Base-by-base conservation (phyloP, 2,329 filamentous ascomycete genomes). In the Alternaria triticimaculans region DNA sequence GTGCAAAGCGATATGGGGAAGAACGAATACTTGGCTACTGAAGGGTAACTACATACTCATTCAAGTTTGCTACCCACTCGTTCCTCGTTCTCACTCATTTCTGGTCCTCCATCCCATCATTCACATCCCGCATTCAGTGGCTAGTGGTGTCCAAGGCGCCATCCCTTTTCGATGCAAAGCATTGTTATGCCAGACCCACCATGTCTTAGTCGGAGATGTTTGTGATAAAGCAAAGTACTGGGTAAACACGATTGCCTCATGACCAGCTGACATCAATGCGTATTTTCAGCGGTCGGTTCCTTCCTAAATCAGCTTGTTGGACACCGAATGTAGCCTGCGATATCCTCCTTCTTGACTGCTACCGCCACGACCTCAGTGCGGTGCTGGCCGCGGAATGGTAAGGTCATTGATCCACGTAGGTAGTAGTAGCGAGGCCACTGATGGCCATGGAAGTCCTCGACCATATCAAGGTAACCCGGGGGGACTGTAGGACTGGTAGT, bases 41-140 rank as follows among this genome's bases (percentile, higher is more conserved):
- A 37, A 37, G 0, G 33, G 0, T 37, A 0, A 9, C n/a, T 0
- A 37, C 33, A 1, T 37, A 2, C 33, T 37, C 33, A 5, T 5
- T 37, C 15, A 37, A 15, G 33, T n/a, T 1, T 37, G 33, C 33
- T 37, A 37, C 1, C 33, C 33, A 10, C 2, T 37, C 33, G 0
- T 37, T 37, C 1, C 33, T 37, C 33, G 2, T n/a, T 37, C 7
- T 37, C 33, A 0, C 15, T 37, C 33, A 37, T n/a, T 5, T 37
- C 15, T 5, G 2, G 33, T n/a, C 1, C 7, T 5, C 2, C 33
- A 37, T 37, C 4, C 33, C 33, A n/a, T n/a, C 0, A 37, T 37
- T 37, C n/a, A 37, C 33, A 15, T 37, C 33, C 33, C 33, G 1
- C 4, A 9, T 37, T 37, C 33, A 15, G 33, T 37, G 33, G 33